Evolutionary conservation across 2,329 filamentous ascomycete species (phyloP).

Genomic region (Fusarium dlaminii): DNA sequence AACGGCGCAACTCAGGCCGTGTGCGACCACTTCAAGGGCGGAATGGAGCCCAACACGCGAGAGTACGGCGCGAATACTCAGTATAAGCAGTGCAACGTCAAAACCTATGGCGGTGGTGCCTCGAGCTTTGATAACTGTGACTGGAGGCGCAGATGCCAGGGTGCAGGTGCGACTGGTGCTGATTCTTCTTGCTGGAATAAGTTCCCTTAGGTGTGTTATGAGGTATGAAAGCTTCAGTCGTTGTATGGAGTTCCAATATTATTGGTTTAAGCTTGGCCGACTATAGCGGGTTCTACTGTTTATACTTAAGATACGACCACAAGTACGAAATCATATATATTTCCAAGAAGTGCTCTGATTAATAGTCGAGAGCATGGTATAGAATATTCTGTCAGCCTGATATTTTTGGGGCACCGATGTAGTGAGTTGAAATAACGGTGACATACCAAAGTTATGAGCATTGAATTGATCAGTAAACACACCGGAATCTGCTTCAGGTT

Average conservation of each 20-base stretch:
- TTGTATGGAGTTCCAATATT: neutral
- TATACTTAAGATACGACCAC: neutral
- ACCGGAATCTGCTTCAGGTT: neutral
- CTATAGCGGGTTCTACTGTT: neutral
- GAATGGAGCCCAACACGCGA: neutral
- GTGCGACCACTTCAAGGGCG: neutral
- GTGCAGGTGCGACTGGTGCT: neutral
- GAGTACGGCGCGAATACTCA: neutral
- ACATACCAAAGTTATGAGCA: no score
- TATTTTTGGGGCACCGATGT: no score
- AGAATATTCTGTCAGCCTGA: neutral
- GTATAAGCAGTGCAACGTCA: neutral
- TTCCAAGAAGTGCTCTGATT: neutral
- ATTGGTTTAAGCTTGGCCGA: neutral
- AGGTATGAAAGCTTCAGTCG: neutral
- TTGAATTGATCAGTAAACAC: neutral
- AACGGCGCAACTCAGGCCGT: neutral
- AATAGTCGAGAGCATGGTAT: neutral
- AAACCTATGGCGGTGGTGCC: neutral
- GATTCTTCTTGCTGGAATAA: neutral
- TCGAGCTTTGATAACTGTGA: neutral
- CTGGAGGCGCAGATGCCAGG: neutral
- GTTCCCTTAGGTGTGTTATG: neutral
- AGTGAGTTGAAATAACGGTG: no score
- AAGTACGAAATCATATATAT: fast-evolving